Conservation (phyloP, 2,329 filamentous ascomycete species). For the Ophiostoma pallidulum region DNA sequence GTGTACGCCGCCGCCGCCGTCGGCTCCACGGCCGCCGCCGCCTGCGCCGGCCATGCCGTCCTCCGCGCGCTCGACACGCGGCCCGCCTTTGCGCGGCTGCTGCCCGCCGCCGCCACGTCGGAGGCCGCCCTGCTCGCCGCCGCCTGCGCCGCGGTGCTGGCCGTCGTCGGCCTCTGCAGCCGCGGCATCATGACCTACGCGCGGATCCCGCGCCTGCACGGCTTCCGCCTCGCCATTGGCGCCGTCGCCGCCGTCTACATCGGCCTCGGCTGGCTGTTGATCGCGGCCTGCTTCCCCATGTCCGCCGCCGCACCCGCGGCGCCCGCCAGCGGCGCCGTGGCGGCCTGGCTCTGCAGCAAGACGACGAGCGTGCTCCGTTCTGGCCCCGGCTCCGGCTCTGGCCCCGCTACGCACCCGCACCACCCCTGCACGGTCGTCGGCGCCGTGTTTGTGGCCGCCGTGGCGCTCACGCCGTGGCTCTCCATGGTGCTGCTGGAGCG, state of each 20-base stretch:
- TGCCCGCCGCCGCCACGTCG: neutral
- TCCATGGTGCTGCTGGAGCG: constrained; percentile 12
- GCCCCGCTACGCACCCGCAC: too few relatives aligned
- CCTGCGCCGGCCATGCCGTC: constrained; percentile 14
- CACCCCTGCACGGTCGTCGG: constrained; percentile 1
- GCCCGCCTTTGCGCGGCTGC: neutral
- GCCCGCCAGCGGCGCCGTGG: constrained; percentile 24
- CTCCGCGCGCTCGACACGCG: neutral
- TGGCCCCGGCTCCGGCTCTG: too few relatives aligned
- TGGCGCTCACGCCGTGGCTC: constrained; percentile 9
- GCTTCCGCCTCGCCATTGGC: constrained; percentile 25
- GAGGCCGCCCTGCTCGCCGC: neutral
- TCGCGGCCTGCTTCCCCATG: too few relatives aligned
- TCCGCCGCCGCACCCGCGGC: too few relatives aligned
- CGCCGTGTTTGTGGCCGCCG: neutral
- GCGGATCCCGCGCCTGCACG: constrained; percentile 21
- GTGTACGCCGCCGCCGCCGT: constrained; percentile 18
- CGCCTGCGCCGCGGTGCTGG: neutral
- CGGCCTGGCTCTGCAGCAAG: too few relatives aligned
- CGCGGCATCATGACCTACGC: constrained; percentile 19
- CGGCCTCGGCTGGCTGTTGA: constrained; percentile 5
- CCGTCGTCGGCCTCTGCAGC: constrained; percentile 18
- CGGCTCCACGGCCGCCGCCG: constrained; percentile 24
- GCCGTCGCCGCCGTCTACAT: constrained; percentile 19
- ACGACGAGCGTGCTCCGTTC: too few relatives aligned